These are phyloP conservation scores for Lolium rigidum DNA, from an alignment of 176 grass and related monocot genomes.

Conservation along the genomic window DNA sequence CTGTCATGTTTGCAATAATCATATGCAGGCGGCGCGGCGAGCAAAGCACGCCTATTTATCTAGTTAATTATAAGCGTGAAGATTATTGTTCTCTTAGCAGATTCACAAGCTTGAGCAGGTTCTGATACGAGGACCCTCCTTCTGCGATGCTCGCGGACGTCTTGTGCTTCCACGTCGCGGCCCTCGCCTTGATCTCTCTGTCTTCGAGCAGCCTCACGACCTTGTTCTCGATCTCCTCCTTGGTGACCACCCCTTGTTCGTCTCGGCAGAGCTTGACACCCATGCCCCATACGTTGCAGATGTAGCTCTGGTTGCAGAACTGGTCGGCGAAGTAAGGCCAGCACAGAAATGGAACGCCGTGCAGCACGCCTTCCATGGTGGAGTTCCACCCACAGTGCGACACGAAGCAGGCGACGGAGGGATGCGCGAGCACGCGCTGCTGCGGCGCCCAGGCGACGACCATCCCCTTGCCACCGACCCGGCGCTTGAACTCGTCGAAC, in stretches of 20 bases:
- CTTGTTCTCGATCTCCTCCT: slow-evolving; percentile 50
- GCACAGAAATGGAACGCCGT: slow-evolving; percentile 72
- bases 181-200: slow-evolving; percentile 53
- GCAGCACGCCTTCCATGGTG: slow-evolving; percentile 63
- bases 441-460: slow-evolving; percentile 73
- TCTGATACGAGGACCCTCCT: slow-evolving; percentile 59
- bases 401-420: slow-evolving; percentile 73
- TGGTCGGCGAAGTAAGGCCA: slow-evolving; percentile 84
- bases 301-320: slow-evolving; percentile 70
- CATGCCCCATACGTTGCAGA: slow-evolving; percentile 74
- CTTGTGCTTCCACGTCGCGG: slow-evolving; percentile 36
- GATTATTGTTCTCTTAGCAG: slow-evolving; percentile 48
- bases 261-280: slow-evolving; percentile 57
- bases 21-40: too few relatives aligned
- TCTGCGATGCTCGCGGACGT: slow-evolving; percentile 45
- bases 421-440: slow-evolving; percentile 64
- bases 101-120: slow-evolving; percentile 58
- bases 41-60: too few relatives aligned
- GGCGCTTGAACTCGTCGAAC: slow-evolving; percentile 45
- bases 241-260: slow-evolving; percentile 48
- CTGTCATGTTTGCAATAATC: too few relatives aligned
- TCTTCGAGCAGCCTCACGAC: slow-evolving; percentile 44
- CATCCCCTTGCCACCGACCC: slow-evolving; percentile 44
- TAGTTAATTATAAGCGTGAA: too few relatives aligned
- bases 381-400: slow-evolving; percentile 92